These are phyloP conservation scores for Komagataea norvegica DNA, from an alignment of 1,139 yeast genomes.

Conservation along the genomic window DNA sequence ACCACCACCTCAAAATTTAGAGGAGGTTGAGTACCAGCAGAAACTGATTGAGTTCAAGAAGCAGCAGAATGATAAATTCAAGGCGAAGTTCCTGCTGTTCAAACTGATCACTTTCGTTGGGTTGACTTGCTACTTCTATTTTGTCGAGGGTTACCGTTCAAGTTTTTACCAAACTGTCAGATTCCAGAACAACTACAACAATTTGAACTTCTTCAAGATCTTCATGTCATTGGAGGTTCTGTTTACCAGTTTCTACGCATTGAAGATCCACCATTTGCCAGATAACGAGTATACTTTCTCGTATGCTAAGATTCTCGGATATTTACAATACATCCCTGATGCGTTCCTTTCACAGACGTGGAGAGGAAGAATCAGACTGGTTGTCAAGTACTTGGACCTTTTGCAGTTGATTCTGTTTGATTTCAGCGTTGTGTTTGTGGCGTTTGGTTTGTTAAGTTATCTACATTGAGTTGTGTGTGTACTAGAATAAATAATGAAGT, in stretches of 20 bases:
- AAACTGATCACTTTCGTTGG: constrained; percentile 15
- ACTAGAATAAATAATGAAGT: background rate
- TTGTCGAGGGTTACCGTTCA: constrained; percentile 14
- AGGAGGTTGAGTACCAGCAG: constrained; percentile 16
- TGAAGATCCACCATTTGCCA: constrained; percentile 19
- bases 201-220: constrained; percentile 33
- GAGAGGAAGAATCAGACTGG: constrained; percentile 23
- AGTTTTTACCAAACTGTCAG: constrained; percentile 16
- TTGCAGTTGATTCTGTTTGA: constrained; percentile 36
- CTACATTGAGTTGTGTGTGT: constrained; percentile 13
- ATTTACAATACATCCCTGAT: constrained; percentile 24
- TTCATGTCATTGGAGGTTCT: constrained; percentile 33
- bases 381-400: constrained; percentile 36
- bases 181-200: constrained; percentile 12
- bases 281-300: constrained; percentile 27
- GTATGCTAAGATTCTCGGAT: constrained; percentile 19
- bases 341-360: constrained; percentile 24
- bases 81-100: constrained; percentile 22
- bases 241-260: constrained; percentile 31
- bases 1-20: constrained; percentile 5
- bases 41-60: constrained; percentile 18
- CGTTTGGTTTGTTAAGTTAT: constrained; percentile 33
- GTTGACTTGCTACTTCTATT: constrained; percentile 14
- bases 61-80: constrained; percentile 19
- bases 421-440: constrained; percentile 35